A percentile compares a stretch with the other conserved stretches of the same genome.
Evolutionary conservation across 2,329 filamentous ascomycete species (phyloP).

Genomic region (Cordyceps pruinosa): DNA sequence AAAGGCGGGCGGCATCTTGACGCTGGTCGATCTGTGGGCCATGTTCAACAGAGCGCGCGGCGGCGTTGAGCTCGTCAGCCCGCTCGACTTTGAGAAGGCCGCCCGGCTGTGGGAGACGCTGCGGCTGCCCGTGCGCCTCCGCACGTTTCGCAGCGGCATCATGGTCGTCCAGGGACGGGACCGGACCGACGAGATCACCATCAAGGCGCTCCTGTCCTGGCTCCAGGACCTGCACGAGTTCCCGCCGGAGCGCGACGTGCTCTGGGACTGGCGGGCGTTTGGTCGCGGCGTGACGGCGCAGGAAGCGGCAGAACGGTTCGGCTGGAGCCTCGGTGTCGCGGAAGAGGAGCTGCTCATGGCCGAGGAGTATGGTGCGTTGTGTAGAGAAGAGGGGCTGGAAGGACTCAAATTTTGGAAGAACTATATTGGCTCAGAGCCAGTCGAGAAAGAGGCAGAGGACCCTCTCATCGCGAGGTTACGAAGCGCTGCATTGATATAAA

Average conservation of each 20-base stretch:
- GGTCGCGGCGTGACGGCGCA: constrained; percentile 84
- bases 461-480: neutral
- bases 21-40: constrained; percentile 84
- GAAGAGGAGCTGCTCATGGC: constrained; percentile 96
- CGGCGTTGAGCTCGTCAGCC: constrained; percentile 89
- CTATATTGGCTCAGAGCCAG: constrained; percentile 39
- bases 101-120: constrained; percentile 82
- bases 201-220: constrained; percentile 70
- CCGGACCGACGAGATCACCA: constrained; percentile 83
- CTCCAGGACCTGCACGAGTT: constrained; percentile 63
- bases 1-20: constrained; percentile 80
- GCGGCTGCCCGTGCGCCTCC: constrained; percentile 75
- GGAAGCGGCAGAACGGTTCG: constrained; percentile 81
- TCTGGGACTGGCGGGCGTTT: constrained; percentile 72
- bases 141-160: constrained; percentile 89
- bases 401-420: constrained; percentile 94
- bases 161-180: constrained; percentile 86
- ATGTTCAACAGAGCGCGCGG: constrained; percentile 90
- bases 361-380: constrained; percentile 80
- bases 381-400: constrained; percentile 86
- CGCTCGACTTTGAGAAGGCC: constrained; percentile 85
- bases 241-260: constrained; percentile 55
- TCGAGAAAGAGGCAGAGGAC: constrained; percentile 1
- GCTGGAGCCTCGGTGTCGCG: constrained; percentile 95
- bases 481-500: constrained; percentile 11